Base-by-base conservation (phyloP, 2,329 filamentous ascomycete genomes). In the Saccharata proteae region DNA sequence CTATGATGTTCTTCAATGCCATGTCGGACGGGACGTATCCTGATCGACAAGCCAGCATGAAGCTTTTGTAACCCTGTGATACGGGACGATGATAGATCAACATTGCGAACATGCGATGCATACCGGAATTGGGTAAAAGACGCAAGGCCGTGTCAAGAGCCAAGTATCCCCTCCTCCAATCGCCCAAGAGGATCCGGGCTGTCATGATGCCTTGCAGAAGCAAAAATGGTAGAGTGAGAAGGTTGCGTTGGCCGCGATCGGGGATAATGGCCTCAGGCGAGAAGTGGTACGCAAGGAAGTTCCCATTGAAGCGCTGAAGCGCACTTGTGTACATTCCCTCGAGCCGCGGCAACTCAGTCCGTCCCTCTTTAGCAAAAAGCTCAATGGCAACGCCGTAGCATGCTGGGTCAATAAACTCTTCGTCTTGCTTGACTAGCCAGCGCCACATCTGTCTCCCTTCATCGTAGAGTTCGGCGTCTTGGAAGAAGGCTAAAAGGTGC, bases 371-470 rank as follows among this genome's bases (percentile, higher is more conserved):
- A 8, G 62, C 59, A 30, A 66, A 45, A 23, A 65, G 44, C 38
- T 68, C 62, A 17, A 70, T 65, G 2, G 61, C 64, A 6, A 57
- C 57, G 5, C 64, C 65, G 37, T 68, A 69, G 0, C 63, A 58
- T 4, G 51, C 45, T 11, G 50, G 43, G 30, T 58, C 55, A 7
- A 64, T 51, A 29, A 55, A 54, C 4, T 47, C 43, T 12, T 63
- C 55, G 27, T 58, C 54, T 39, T 64, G 57, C 4, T 44, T 35
- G 15, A 49, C 39, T 10, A 69, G 49, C 64, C 64, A 69, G 13
- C 48, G 40, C 65, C 65, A 71, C 38, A 68, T 62, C 2, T 47
- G 42, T 15, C 44, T 39, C 4, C 55, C 60, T 26, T 50, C 41
- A 4, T 52, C 41, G 37, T 52, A 62, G 22, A 52, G 49, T n/a